phyloP scores from a whole-genome alignment of 139 green algal species.

The Desmodesmus armatus region DNA sequence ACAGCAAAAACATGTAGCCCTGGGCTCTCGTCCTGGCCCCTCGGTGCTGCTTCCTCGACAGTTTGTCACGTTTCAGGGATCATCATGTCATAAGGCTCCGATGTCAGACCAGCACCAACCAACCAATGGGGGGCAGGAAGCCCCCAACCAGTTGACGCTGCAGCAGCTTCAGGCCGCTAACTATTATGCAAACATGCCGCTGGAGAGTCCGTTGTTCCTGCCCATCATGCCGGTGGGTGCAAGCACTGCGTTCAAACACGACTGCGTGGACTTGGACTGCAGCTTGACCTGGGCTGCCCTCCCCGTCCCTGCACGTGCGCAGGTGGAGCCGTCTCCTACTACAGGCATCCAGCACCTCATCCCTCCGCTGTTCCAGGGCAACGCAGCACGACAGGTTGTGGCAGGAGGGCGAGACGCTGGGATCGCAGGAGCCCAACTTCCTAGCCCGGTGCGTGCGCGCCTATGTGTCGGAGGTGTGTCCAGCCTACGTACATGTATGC shows the following conservation, averaged over 20 bases:
- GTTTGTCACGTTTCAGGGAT: too few species aligned
- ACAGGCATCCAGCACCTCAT: conserved; percentile 61
- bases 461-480: too few species aligned
- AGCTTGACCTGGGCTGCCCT: background rate
- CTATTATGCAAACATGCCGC: conserved; percentile 23
- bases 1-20: too few species aligned
- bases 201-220: conserved; percentile 55
- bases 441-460: conserved; percentile 38
- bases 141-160: background rate
- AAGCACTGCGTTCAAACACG: conserved; percentile 22
- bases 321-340: conserved; percentile 67
- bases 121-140: background rate
- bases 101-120: background rate
- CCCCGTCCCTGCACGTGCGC: background rate
- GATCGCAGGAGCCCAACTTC: background rate
- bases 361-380: conserved; percentile 60
- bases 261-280: background rate
- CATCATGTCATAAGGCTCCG: too few species aligned
- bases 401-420: background rate
- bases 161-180: conserved; percentile 22
- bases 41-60: too few species aligned
- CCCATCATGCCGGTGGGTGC: conserved; percentile 49
- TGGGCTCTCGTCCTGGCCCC: too few species aligned
- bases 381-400: conserved; percentile 11
- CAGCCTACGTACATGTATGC: too few species aligned